phyloP scores from a whole-genome alignment of 257 asterid species.

The Knoxia roxburghii region DNA sequence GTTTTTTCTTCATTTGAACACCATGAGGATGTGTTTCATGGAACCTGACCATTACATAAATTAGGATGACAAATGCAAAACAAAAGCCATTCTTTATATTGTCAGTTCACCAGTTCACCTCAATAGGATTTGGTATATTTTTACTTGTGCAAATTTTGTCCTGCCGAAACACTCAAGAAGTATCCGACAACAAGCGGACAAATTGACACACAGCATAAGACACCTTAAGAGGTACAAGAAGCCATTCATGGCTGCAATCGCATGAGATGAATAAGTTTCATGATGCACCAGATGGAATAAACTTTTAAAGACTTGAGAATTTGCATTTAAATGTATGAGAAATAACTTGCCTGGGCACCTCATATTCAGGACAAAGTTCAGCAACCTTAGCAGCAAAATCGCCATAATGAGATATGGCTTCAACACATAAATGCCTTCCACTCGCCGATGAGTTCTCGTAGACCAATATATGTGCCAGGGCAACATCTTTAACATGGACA shows the following conservation, averaged over 20 bases:
- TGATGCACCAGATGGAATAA: background rate
- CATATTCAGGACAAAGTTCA: conserved; percentile 66
- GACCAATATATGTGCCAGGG: conserved; percentile 69
- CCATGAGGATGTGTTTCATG: background rate
- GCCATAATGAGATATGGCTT: conserved; percentile 64
- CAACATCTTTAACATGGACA: conserved; percentile 83
- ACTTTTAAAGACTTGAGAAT: background rate
- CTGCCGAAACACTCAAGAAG: too few relatives aligned
- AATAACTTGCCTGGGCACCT: conserved; percentile 53
- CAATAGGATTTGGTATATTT: too few relatives aligned
- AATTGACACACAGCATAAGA: background rate
- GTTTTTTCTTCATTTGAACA: background rate
- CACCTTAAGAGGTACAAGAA: background rate
- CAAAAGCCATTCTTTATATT: background rate
- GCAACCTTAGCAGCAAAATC: conserved; percentile 81
- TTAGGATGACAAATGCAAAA: background rate
- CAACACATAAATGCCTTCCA: conserved; percentile 77
- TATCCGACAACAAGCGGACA: background rate
- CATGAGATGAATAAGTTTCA: background rate
- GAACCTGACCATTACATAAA: background rate
- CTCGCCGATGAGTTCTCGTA: conserved; percentile 67
- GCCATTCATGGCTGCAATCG: background rate
- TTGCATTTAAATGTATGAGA: background rate
- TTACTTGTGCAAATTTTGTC: too few relatives aligned
- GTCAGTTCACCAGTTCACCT: too few relatives aligned